Evolutionary conservation across 805 yeast species (phyloP).

Genomic region (Schwanniomyces polymorphus): DNA sequence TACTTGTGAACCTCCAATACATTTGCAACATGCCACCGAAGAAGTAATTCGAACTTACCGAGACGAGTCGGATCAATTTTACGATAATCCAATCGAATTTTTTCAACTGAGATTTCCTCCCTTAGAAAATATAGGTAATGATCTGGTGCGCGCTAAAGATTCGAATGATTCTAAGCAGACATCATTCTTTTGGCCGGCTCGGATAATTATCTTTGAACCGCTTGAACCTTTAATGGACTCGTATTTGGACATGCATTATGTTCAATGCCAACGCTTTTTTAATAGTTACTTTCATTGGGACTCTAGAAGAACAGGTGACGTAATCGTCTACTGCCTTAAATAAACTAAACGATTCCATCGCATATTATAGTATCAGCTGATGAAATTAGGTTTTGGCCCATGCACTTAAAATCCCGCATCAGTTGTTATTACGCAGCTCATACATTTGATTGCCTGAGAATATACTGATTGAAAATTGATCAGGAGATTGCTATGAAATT

Average conservation of each 20-base stretch:
- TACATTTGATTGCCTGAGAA: background rate
- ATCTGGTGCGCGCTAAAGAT: background rate
- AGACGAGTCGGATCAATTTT: constrained; percentile 88
- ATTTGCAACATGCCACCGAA: constrained; percentile 18
- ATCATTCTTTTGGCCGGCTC: constrained; percentile 61
- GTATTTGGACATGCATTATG: constrained; percentile 41
- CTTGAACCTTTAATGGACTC: constrained; percentile 47
- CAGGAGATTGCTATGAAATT: background rate
- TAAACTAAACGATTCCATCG: background rate
- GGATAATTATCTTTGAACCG: constrained; percentile 70
- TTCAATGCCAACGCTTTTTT: constrained; percentile 57
- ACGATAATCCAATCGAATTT: constrained; percentile 62
- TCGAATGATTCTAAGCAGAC: background rate
- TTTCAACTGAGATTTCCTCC: constrained; percentile 54
- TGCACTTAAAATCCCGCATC: background rate
- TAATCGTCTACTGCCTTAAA: constrained; percentile 54
- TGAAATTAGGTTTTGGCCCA: background rate
- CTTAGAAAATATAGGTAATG: background rate
- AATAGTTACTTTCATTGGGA: constrained; percentile 90
- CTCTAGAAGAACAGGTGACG: constrained; percentile 71
- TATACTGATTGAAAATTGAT: background rate
- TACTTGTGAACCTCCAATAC: constrained; percentile 89
- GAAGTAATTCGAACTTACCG: constrained; percentile 46
- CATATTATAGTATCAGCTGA: background rate
- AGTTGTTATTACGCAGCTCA: background rate